Percentiles rank a stretch among this genome's conserved stretches.
phyloP scores from a whole-genome alignment of 805 yeast genomes.

The Saccharomycopsis guyanensis region DNA sequence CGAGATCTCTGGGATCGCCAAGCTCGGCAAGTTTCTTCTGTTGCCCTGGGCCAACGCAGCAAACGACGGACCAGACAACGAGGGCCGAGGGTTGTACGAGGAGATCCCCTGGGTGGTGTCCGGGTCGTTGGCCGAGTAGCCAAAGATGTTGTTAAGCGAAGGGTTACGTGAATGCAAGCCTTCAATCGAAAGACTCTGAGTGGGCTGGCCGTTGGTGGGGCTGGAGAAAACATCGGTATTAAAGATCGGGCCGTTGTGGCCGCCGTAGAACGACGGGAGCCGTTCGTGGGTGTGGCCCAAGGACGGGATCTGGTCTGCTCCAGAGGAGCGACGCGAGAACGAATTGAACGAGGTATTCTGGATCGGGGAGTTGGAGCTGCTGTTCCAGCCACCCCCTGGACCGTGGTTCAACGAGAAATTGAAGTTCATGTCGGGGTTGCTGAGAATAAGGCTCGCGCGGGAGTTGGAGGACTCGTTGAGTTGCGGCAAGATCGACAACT shows the following conservation, averaged over 20 bases:
- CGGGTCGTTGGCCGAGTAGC: slow-evolving; percentile 5
- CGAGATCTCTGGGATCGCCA: slow-evolving; percentile 24
- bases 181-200: background rate
- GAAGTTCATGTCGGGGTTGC: slow-evolving; percentile 14
- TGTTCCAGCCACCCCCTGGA: slow-evolving; percentile 4
- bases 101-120: background rate
- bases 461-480: slow-evolving; percentile 5
- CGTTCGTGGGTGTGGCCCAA: slow-evolving; percentile 1
- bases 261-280: slow-evolving; percentile 2
- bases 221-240: slow-evolving; percentile 18
- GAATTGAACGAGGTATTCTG: slow-evolving; percentile 2
- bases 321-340: slow-evolving; percentile 5
- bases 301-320: slow-evolving; percentile 3
- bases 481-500: slow-evolving; percentile 13
- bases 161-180: slow-evolving; percentile 15
- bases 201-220: slow-evolving; percentile 15
- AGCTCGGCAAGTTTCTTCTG: slow-evolving; percentile 23
- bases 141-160: slow-evolving; percentile 14
- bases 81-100: slow-evolving; percentile 6
- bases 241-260: slow-evolving; percentile 12
- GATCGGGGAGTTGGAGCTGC: slow-evolving; percentile 4
- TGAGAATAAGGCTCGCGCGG: background rate
- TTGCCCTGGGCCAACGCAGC: background rate
- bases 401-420: slow-evolving; percentile 3
- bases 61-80: slow-evolving; percentile 7